Percentiles rank a stretch among this genome's conserved stretches.
phyloP scores from a whole-genome alignment of 495 filamentous ascomycete genomes.

The Aspergillus sclerotioniger region DNA sequence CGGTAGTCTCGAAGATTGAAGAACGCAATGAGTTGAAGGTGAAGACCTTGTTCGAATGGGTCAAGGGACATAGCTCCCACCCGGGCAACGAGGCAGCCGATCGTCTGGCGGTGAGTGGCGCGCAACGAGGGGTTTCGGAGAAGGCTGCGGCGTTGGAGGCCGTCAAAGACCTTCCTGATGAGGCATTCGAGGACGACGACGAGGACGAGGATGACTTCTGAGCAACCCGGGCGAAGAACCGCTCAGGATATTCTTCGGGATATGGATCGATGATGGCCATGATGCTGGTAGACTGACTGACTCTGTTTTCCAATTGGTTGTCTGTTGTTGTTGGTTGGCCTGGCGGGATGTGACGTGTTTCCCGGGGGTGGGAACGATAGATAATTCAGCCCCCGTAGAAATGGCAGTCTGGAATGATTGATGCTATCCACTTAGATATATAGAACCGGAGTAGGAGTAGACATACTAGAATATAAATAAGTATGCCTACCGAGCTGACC shows the following conservation, averaged over 20 bases:
- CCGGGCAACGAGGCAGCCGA: conserved; percentile 80
- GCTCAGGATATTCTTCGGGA: no score
- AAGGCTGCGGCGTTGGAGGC: conserved; percentile 29
- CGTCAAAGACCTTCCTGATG: conserved; percentile 29
- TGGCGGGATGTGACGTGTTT: not conserved
- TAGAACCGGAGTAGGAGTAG: no score
- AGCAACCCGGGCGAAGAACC: no score
- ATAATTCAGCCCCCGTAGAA: no score
- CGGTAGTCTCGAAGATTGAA: conserved; percentile 69
- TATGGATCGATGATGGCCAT: no score
- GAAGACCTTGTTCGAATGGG: conserved; percentile 74
- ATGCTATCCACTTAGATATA: no score
- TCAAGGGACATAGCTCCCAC: conserved; percentile 74
- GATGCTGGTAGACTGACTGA: no score
- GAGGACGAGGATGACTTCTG: conserved; percentile 17
- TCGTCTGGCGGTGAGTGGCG: conserved; percentile 65
- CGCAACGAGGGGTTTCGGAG: conserved; percentile 37
- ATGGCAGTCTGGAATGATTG: no score
- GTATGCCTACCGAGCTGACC: no score
- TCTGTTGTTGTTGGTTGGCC: not conserved
- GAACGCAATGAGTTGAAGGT: conserved; percentile 59
- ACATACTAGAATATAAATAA: no score
- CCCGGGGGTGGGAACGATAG: no score
- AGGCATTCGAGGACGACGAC: conserved; percentile 23
- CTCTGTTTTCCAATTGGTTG: not conserved